phyloP scores from a whole-genome alignment of 352 stramenopile genomes.

The Pythium vanterpoolii region DNA sequence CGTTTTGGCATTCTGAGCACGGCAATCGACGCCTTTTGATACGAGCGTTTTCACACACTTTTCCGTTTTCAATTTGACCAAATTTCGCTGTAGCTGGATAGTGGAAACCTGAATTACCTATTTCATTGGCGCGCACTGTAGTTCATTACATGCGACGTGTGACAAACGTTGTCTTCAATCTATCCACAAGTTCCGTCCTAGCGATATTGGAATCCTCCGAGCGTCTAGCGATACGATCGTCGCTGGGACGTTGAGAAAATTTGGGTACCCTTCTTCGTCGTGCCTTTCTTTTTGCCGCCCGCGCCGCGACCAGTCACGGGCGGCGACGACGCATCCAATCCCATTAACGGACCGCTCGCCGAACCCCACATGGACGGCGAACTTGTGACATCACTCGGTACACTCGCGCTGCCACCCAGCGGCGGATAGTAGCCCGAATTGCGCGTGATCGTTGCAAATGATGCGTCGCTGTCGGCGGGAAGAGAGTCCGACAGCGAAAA shows the following conservation, averaged over 20 bases:
- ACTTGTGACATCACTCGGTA: constrained; percentile 20
- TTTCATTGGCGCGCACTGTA: too few relatives aligned
- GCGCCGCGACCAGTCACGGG: constrained; percentile 26
- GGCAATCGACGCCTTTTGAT: too few relatives aligned
- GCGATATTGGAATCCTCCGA: too few relatives aligned
- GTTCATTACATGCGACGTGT: too few relatives aligned
- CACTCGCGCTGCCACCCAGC: constrained; percentile 25
- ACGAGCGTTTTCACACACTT: too few relatives aligned
- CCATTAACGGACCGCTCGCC: constrained; percentile 9
- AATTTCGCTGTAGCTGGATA: too few relatives aligned
- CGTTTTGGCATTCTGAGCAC: too few relatives aligned
- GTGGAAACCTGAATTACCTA: too few relatives aligned
- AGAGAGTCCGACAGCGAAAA: constrained; percentile 18
- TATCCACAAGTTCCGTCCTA: background rate
- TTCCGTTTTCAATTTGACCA: too few relatives aligned
- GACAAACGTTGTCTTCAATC: too few relatives aligned
- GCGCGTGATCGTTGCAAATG: constrained; percentile 67
- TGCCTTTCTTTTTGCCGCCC: constrained; percentile 51
- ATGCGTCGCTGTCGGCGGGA: constrained; percentile 35
- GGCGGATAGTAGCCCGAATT: constrained; percentile 75
- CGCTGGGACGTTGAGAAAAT: constrained; percentile 74
- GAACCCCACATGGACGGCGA: constrained; percentile 40
- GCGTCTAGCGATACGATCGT: constrained; percentile 59
- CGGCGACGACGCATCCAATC: constrained; percentile 22
- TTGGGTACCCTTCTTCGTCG: constrained; percentile 63